A percentile compares a stretch with the other conserved stretches of the same genome.
Evolutionary conservation across 108 stramenopile genomes (phyloP).

Genomic region (Aurantiochytrium sp.): DNA sequence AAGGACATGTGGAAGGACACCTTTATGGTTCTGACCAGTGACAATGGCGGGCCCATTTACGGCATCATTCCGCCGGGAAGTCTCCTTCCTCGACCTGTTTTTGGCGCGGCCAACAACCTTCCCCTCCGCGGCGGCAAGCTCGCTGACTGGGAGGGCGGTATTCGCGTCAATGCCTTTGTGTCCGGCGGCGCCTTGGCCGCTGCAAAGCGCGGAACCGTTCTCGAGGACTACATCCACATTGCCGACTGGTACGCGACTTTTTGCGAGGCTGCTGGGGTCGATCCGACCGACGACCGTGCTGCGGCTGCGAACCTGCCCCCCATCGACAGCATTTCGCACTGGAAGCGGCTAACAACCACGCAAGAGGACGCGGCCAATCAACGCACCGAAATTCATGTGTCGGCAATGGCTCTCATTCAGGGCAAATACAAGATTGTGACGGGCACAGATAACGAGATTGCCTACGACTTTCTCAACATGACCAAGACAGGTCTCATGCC

Average conservation of each 20-base stretch:
- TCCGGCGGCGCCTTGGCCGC: slow-evolving; percentile 32
- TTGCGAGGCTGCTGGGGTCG: slow-evolving; percentile 31
- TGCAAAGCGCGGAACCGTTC: slow-evolving; percentile 21
- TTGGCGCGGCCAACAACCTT: background rate
- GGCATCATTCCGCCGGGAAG: background rate
- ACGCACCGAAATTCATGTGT: slow-evolving; percentile 15
- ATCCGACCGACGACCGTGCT: slow-evolving; percentile 17
- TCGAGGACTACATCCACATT: slow-evolving; percentile 12
- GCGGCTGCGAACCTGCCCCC: slow-evolving; percentile 22
- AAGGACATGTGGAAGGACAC: slow-evolving; percentile 10
- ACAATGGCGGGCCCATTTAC: background rate
- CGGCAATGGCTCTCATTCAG: background rate
- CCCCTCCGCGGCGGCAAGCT: slow-evolving; percentile 24
- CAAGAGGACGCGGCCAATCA: background rate
- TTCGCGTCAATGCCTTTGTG: slow-evolving; percentile 27
- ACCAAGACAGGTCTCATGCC: background rate
- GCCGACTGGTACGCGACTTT: slow-evolving; percentile 45
- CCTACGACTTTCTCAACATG: background rate
- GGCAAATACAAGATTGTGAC: background rate
- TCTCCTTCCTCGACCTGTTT: background rate
- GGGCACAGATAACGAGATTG: background rate
- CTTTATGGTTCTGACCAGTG: background rate
- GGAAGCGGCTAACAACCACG: slow-evolving; percentile 24
- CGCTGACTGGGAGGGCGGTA: slow-evolving; percentile 4
- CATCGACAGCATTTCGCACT: slow-evolving; percentile 30